phyloP scores from a whole-genome alignment of 1,139 yeast genomes.

The Arxiozyma telluris region DNA sequence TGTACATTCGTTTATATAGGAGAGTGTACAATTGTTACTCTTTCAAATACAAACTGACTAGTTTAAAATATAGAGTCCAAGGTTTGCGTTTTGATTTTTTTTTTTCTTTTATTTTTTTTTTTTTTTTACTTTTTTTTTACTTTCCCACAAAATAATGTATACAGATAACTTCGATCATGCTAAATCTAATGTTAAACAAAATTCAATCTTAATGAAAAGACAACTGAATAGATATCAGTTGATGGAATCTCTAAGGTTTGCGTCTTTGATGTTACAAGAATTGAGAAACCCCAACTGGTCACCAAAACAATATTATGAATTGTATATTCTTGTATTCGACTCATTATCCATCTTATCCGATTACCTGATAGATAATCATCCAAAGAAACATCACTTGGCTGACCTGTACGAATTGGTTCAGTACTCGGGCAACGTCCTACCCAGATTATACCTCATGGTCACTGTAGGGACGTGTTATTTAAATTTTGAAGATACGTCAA shows the following conservation, averaged over 20 bases:
- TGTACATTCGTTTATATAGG: no score
- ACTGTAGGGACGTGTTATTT: slow-evolving; percentile 89
- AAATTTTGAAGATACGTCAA: slow-evolving; percentile 48
- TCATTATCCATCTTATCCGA: slow-evolving; percentile 62
- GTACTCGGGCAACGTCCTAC: slow-evolving; percentile 88
- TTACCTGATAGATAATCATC: slow-evolving; percentile 59
- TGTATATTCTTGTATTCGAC: slow-evolving; percentile 80
- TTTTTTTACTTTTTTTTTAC: no score
- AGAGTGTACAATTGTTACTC: no score
- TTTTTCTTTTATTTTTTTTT: no score
- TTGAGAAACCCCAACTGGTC: slow-evolving; percentile 65
- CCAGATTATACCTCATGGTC: slow-evolving; percentile 87
- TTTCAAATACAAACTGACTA: no score
- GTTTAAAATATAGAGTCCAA: no score
- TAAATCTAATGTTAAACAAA: slow-evolving; percentile 45
- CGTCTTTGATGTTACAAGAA: slow-evolving; percentile 75
- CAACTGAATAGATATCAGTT: slow-evolving; percentile 59
- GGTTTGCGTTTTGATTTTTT: no score
- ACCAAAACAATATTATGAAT: slow-evolving; percentile 90
- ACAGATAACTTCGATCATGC: slow-evolving; percentile 26
- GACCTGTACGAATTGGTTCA: slow-evolving; percentile 92
- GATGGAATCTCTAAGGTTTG: slow-evolving; percentile 83
- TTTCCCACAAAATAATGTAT: slow-evolving; percentile 15
- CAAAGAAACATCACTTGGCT: slow-evolving; percentile 62
- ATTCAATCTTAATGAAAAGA: slow-evolving; percentile 67